Conservation (phyloP, 805 yeast species). For the Zygoascus bituminiphila region DNA sequence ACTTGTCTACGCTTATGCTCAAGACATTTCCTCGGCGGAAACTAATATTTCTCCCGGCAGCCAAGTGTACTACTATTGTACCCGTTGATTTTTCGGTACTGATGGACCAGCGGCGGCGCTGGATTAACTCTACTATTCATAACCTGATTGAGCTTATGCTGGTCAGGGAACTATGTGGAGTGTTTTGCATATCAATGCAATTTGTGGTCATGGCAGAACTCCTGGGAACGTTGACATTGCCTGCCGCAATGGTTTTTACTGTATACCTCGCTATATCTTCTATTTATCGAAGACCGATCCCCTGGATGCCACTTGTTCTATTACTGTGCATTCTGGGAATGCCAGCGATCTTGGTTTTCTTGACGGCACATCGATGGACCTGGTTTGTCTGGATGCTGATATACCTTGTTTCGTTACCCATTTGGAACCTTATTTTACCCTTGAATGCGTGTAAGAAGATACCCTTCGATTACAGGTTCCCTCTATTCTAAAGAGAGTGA, state of each 20-base stretch:
- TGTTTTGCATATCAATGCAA: constrained; percentile 92
- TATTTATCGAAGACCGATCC: constrained; percentile 65
- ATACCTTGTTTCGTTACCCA: constrained; percentile 74
- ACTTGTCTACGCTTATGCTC: constrained; percentile 76
- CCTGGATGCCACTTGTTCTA: constrained; percentile 64
- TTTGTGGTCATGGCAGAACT: constrained; percentile 78
- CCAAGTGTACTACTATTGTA: constrained; percentile 87
- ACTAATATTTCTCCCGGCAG: constrained; percentile 79
- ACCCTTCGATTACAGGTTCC: background rate
- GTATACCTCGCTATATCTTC: constrained; percentile 68
- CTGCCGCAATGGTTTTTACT: constrained; percentile 80
- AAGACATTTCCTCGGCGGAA: constrained; percentile 83
- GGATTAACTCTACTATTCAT: constrained; percentile 94
- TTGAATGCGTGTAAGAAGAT: constrained; percentile 54
- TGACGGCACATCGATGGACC: constrained; percentile 62
- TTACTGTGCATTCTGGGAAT: constrained; percentile 75
- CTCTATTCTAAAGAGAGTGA: background rate
- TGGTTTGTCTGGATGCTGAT: constrained; percentile 73
- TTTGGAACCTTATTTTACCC: constrained; percentile 89
- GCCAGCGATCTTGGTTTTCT: constrained; percentile 72
- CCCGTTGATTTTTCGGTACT: constrained; percentile 73
- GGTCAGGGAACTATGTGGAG: constrained; percentile 85
- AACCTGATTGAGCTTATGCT: constrained; percentile 80
- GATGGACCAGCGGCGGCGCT: constrained; percentile 88
- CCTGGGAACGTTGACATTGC: constrained; percentile 79